phyloP scores from a whole-genome alignment of 2,329 filamentous ascomycete genomes.

The Magnaporthiopsis incrustans region DNA sequence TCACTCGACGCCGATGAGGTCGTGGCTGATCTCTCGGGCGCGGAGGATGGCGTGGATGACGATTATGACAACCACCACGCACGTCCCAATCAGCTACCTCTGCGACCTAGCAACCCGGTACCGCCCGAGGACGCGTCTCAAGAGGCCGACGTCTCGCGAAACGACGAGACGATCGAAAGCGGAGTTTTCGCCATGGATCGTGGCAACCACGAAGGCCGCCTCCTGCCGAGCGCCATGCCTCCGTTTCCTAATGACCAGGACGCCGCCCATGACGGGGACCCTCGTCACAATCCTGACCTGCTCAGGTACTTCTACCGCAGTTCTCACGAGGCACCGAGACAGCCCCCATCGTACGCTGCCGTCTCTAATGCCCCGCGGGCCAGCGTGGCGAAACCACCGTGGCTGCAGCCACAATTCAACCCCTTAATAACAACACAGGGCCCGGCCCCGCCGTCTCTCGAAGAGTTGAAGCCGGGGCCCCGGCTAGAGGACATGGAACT shows the following conservation, averaged over 20 bases:
- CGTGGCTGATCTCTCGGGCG: neutral
- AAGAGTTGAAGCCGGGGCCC: too few relatives aligned
- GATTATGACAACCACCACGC: neutral
- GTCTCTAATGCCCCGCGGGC: neutral
- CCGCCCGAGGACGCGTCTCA: neutral
- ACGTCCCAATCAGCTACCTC: neutral
- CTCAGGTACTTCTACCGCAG: neutral
- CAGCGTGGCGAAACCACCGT: neutral
- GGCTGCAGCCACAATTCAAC: neutral
- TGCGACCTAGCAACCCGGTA: neutral
- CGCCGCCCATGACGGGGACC: neutral
- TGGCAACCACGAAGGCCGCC: neutral
- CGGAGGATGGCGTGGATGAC: constrained; percentile 2
- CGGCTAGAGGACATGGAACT: neutral
- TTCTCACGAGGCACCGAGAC: neutral
- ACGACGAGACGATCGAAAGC: constrained; percentile 1
- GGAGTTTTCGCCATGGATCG: neutral
- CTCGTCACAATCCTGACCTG: neutral
- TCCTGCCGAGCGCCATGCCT: neutral
- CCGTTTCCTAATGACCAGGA: neutral
- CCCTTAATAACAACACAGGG: neutral
- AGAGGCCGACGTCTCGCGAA: constrained; percentile 7
- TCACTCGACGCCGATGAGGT: constrained; percentile 7
- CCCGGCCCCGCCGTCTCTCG: neutral
- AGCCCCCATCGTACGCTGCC: neutral